These are phyloP conservation scores for Crithidia mellificae DNA, from an alignment of 208 protist species.

Conservation along the genomic window DNA sequence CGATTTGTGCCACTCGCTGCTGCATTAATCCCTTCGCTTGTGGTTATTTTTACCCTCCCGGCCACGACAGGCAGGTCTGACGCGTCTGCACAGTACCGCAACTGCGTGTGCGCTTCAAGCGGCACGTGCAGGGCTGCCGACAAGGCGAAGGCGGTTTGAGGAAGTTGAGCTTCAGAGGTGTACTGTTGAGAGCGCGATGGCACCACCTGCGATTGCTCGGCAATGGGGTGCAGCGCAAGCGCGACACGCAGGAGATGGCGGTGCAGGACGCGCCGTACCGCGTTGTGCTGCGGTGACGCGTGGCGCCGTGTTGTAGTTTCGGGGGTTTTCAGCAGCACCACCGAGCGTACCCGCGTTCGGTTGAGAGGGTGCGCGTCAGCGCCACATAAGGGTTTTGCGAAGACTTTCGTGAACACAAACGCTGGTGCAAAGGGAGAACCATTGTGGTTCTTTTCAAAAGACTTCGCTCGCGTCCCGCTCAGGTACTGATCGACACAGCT, in stretches of 20 bases:
- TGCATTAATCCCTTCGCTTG: no score
- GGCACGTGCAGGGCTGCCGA: constrained; percentile 21
- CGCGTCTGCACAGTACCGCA: constrained; percentile 16
- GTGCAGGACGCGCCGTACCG: background rate
- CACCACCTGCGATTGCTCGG: background rate
- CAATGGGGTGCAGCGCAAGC: background rate
- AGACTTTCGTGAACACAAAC: background rate
- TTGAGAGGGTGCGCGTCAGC: no score
- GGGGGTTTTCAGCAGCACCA: no score
- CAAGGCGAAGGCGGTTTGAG: constrained; percentile 15
- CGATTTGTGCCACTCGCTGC: background rate
- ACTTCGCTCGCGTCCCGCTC: no score
- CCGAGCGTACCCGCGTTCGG: no score
- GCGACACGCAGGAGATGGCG: constrained; percentile 14
- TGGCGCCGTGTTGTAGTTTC: no score
- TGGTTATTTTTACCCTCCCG: no score
- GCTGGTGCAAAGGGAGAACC: background rate
- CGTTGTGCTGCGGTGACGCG: no score
- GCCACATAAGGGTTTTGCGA: background rate
- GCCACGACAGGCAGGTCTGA: background rate
- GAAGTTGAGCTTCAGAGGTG: background rate
- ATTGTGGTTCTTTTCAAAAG: no score
- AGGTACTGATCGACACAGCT: no score
- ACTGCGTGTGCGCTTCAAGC: constrained; percentile 8
- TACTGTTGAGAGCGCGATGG: background rate